phyloP scores from a whole-genome alignment of 1,284 basidiomycete species.

The Boletellus deceptivus region DNA sequence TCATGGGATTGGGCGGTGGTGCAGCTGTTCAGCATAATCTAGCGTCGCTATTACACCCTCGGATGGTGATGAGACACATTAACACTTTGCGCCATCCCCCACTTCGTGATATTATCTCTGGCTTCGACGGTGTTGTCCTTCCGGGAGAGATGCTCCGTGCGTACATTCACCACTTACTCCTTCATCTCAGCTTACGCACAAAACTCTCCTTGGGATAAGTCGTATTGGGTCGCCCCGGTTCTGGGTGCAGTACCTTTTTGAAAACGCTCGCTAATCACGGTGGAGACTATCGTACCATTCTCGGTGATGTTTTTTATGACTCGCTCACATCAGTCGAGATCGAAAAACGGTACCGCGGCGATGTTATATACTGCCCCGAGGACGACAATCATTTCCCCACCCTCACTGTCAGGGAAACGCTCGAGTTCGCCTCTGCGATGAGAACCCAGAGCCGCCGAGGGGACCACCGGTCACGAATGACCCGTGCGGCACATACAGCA shows the following conservation, averaged over 20 bases:
- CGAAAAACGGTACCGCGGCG: conserved; percentile 55
- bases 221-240: conserved; percentile 59
- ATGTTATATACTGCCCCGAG: conserved; percentile 65
- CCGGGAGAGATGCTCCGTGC: conserved; percentile 61
- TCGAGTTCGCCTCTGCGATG: conserved; percentile 59
- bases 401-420: conserved; percentile 66
- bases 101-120: conserved; percentile 47
- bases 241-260: conserved; percentile 73
- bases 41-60: conserved; percentile 40
- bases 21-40: conserved; percentile 44
- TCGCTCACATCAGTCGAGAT: conserved; percentile 54
- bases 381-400: conserved; percentile 76
- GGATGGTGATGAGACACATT: conserved; percentile 32
- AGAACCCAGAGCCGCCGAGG: conserved; percentile 44
- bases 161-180: conserved; percentile 43
- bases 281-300: conserved; percentile 54
- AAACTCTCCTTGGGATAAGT: conserved; percentile 29
- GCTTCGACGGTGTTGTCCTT: conserved; percentile 49
- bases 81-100: conserved; percentile 38
- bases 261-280: conserved; percentile 70
- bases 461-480: neutral
- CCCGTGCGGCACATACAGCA: conserved; percentile 44
- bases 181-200: neutral
- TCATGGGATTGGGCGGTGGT: conserved; percentile 33
- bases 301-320: conserved; percentile 66